These are phyloP conservation scores for Pelagophyceae sp. DNA, from an alignment of 352 stramenopile genomes.

Conservation along the genomic window DNA sequence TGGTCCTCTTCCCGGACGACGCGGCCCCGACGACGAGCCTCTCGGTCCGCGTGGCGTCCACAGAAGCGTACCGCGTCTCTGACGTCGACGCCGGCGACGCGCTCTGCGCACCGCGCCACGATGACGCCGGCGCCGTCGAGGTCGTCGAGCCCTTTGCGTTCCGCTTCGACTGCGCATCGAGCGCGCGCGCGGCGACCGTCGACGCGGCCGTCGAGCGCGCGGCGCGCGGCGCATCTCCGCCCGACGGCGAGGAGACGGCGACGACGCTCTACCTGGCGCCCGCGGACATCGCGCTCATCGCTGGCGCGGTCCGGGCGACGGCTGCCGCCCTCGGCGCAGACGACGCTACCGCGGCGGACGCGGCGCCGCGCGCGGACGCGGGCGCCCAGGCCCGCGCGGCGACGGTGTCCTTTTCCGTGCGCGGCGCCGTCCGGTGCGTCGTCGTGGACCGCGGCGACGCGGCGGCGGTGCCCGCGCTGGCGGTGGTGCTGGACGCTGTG, in stretches of 20 bases:
- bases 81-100: background rate
- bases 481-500: background rate
- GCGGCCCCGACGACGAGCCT: background rate
- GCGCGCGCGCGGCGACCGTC: background rate
- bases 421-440: background rate
- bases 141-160: background rate
- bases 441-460: background rate
- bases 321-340: background rate
- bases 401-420: background rate
- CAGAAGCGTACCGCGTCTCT: background rate
- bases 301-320: background rate
- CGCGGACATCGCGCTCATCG: background rate
- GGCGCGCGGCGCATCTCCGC: no score
- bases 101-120: background rate
- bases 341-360: background rate
- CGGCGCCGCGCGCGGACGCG: background rate
- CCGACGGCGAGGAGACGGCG: no score
- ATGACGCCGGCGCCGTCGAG: background rate
- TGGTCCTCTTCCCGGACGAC: no score
- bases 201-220: no score
- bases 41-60: background rate
- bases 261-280: background rate
- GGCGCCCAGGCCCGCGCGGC: background rate
- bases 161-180: background rate
- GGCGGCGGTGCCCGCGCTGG: background rate